phyloP scores from a whole-genome alignment of 768 basidiomycete genomes.

The Tephrocybe sp. region DNA sequence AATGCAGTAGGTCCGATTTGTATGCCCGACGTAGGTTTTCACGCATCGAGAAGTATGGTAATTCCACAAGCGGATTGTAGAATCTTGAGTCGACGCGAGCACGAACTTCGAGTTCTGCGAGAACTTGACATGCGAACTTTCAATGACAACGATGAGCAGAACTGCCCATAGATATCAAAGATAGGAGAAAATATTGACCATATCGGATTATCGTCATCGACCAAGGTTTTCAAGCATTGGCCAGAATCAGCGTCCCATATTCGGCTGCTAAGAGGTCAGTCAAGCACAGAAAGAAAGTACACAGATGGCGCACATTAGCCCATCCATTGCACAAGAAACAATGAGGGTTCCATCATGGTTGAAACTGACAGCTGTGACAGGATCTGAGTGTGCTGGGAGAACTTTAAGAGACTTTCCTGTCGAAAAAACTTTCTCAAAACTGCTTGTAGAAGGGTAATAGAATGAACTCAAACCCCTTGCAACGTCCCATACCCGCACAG shows the following conservation, averaged over 20 bases:
- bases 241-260: constrained; percentile 98
- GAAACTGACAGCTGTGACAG: constrained; percentile 92
- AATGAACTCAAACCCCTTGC: constrained; percentile 60
- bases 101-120: constrained; percentile 92
- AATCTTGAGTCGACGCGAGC: constrained; percentile 91
- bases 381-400: constrained; percentile 95
- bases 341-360: constrained; percentile 95
- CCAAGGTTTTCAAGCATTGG: constrained; percentile 95
- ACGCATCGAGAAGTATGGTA: constrained; percentile 88
- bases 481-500: constrained; percentile 96
- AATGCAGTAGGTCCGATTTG: constrained; percentile 83
- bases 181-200: constrained; percentile 47
- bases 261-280: constrained; percentile 55
- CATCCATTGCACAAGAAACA: constrained; percentile 95
- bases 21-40: constrained; percentile 89
- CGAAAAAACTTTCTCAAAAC: not conserved
- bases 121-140: constrained; percentile 85
- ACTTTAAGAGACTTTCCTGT: constrained; percentile 83
- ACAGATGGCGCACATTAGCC: constrained; percentile 85
- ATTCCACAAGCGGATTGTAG: constrained; percentile 93
- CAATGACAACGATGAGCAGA: constrained; percentile 8
- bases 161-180: not conserved
- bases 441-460: not conserved
- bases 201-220: constrained; percentile 95
- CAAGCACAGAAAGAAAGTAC: constrained; percentile 1